phyloP scores from a whole-genome alignment of 164 flowering plant genomes.

The Umbilicus rupestris region DNA sequence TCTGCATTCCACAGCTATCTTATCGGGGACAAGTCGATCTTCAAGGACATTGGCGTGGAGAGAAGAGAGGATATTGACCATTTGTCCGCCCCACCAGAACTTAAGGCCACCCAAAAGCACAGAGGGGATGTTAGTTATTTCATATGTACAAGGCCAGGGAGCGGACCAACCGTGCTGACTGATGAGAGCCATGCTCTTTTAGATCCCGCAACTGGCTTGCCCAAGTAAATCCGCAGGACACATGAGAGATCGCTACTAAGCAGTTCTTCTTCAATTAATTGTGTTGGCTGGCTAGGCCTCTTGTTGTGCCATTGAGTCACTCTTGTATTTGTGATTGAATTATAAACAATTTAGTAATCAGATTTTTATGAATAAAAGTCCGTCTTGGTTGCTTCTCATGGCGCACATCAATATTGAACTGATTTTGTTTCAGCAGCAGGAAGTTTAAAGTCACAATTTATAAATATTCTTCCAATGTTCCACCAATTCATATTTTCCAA shows the following conservation, averaged over 20 bases:
- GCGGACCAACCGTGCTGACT: slow-evolving; percentile 62
- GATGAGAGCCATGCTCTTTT: slow-evolving; percentile 65
- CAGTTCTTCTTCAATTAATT: too few relatives aligned
- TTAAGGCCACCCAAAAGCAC: slow-evolving; percentile 38
- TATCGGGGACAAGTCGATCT: slow-evolving; percentile 75
- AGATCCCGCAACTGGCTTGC: slow-evolving; percentile 70
- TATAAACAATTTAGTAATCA: too few relatives aligned
- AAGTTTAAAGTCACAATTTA: too few relatives aligned
- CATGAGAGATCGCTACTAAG: too few relatives aligned
- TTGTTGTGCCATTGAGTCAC: too few relatives aligned
- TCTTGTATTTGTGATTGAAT: neutral
- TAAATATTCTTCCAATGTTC: neutral
- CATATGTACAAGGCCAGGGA: slow-evolving; percentile 89
- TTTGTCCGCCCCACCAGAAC: slow-evolving; percentile 67
- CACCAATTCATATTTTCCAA: neutral
- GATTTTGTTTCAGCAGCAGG: neutral
- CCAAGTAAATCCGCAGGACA: slow-evolving; percentile 26
- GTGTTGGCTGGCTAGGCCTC: too few relatives aligned
- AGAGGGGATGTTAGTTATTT: slow-evolving; percentile 79
- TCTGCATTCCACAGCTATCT: slow-evolving; percentile 44
- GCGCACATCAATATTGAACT: neutral
- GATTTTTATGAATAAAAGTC: neutral
- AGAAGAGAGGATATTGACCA: slow-evolving; percentile 54
- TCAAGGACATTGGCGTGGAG: slow-evolving; percentile 66
- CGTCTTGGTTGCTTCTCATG: neutral